These are phyloP conservation scores for Diutina mesorugosa DNA, from an alignment of 1,139 yeast species.

Conservation along the genomic window DNA sequence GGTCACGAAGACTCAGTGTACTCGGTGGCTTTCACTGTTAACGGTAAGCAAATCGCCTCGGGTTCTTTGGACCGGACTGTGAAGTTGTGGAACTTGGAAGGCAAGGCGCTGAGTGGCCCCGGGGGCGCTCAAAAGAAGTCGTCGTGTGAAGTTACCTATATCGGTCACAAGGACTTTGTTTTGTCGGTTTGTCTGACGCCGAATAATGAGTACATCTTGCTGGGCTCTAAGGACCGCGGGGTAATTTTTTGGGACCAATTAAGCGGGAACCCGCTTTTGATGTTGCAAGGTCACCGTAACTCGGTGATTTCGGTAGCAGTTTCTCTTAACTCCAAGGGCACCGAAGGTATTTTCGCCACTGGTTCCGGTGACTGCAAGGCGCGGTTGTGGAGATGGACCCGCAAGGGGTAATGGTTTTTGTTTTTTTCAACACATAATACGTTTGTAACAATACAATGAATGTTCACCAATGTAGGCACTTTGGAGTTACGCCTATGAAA, in stretches of 20 bases:
- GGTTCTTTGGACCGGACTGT: constrained; percentile 95
- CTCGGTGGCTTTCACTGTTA: constrained; percentile 86
- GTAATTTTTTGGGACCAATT: constrained; percentile 94
- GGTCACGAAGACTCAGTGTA: constrained; percentile 97
- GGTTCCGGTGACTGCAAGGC: constrained; percentile 98
- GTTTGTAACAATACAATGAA: constrained; percentile 1
- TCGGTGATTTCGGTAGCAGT: constrained; percentile 94
- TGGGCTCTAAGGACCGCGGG: constrained; percentile 96
- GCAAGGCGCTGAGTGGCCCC: constrained; percentile 38
- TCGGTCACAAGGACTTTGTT: constrained; percentile 95
- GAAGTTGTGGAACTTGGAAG: constrained; percentile 83
- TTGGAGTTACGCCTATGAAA: too few species aligned
- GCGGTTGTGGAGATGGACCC: constrained; percentile 77
- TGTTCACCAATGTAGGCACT: neutral
- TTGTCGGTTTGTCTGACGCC: constrained; percentile 91
- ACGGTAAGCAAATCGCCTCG: constrained; percentile 85
- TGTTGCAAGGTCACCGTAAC: constrained; percentile 96
- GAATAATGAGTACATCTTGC: constrained; percentile 79
- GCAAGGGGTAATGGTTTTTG: neutral
- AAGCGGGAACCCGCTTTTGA: constrained; percentile 84
- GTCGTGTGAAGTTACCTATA: constrained; percentile 82
- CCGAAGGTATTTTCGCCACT: constrained; percentile 80
- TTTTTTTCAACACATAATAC: neutral
- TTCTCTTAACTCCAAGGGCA: constrained; percentile 57
- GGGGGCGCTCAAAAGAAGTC: constrained; percentile 31